Evolutionary conservation across 1,284 basidiomycete genomes (phyloP).

Genomic region (Ganoderma lingzhi): DNA sequence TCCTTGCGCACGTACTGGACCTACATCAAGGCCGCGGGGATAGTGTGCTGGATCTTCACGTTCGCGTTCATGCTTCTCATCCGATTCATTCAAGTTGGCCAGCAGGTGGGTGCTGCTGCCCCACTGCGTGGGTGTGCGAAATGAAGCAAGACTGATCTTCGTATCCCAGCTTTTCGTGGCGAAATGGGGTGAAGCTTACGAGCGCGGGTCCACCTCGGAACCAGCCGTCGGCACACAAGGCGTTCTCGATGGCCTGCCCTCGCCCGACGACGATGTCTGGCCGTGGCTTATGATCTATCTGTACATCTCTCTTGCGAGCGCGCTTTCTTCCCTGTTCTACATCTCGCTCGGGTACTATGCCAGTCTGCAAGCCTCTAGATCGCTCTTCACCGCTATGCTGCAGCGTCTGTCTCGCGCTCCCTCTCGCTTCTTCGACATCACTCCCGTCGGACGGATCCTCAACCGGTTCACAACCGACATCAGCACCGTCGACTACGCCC

Average conservation of each 20-base stretch:
- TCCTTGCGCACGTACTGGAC: conserved; percentile 64
- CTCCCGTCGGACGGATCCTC: conserved; percentile 76
- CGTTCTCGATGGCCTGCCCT: conserved; percentile 58
- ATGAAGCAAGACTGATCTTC: not conserved
- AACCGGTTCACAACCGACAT: conserved; percentile 87
- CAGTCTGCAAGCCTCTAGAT: conserved; percentile 69
- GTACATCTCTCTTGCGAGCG: conserved; percentile 65
- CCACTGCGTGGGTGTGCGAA: not conserved
- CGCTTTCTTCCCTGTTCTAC: conserved; percentile 59
- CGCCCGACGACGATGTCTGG: conserved; percentile 63
- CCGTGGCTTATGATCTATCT: conserved; percentile 76
- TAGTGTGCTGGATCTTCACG: conserved; percentile 62
- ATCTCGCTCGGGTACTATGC: conserved; percentile 74
- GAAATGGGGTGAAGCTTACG: conserved; percentile 70
- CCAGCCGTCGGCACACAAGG: conserved; percentile 36
- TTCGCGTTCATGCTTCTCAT: conserved; percentile 62
- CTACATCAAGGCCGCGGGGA: conserved; percentile 69
- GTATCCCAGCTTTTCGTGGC: conserved; percentile 63
- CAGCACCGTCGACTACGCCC: conserved; percentile 70
- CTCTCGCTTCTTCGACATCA: conserved; percentile 73
- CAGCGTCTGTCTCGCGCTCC: conserved; percentile 65
- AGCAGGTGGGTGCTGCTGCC: conserved; percentile 53
- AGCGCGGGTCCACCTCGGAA: conserved; percentile 46
- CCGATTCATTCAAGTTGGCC: conserved; percentile 62
- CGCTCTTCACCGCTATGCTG: conserved; percentile 62